These are phyloP conservation scores for Tylopilus balloui DNA, from an alignment of 768 basidiomycete genomes.

Conservation along the genomic window DNA sequence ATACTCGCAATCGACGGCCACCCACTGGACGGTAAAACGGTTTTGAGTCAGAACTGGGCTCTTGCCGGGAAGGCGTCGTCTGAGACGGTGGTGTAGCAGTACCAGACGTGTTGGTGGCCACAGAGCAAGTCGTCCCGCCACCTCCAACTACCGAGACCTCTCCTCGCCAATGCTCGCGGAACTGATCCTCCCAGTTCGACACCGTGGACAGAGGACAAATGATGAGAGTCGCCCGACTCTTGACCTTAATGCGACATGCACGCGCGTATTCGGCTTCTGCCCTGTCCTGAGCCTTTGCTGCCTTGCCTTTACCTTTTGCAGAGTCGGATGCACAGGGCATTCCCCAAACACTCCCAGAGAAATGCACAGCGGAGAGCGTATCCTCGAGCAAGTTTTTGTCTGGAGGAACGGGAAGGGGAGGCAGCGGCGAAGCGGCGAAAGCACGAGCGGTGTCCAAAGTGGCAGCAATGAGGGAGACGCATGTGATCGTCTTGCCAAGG, in stretches of 20 bases:
- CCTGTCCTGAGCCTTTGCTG: conserved; percentile 63
- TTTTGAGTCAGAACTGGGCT: conserved; percentile 23
- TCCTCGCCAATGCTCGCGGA: conserved; percentile 94
- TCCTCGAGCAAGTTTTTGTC: conserved; percentile 31
- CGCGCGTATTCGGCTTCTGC: conserved; percentile 66
- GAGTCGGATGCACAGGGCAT: conserved; percentile 57
- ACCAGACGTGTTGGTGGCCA: conserved; percentile 32
- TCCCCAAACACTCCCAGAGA: conserved; percentile 77
- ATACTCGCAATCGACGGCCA: conserved; percentile 68
- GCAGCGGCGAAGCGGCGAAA: conserved; percentile 59
- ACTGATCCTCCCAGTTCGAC: conserved; percentile 98
- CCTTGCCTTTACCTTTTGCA: conserved; percentile 61
- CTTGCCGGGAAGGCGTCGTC: conserved; percentile 31
- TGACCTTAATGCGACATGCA: conserved; percentile 71
- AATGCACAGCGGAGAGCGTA: conserved; percentile 49
- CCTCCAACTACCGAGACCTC: conserved; percentile 82
- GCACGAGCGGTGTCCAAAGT: conserved; percentile 66
- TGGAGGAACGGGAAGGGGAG: conserved; percentile 40
- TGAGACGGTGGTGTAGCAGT: conserved; percentile 35
- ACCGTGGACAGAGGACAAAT: conserved; percentile 96
- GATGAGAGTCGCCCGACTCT: conserved; percentile 89
- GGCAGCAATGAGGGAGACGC: conserved; percentile 87
- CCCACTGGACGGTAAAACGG: conserved; percentile 36
- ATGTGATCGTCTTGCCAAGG: conserved; percentile 94
- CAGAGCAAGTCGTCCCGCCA: conserved; percentile 40